Evolutionary conservation across 2,329 filamentous ascomycete species (phyloP).

Genomic region (Colletotrichum viniferum): DNA sequence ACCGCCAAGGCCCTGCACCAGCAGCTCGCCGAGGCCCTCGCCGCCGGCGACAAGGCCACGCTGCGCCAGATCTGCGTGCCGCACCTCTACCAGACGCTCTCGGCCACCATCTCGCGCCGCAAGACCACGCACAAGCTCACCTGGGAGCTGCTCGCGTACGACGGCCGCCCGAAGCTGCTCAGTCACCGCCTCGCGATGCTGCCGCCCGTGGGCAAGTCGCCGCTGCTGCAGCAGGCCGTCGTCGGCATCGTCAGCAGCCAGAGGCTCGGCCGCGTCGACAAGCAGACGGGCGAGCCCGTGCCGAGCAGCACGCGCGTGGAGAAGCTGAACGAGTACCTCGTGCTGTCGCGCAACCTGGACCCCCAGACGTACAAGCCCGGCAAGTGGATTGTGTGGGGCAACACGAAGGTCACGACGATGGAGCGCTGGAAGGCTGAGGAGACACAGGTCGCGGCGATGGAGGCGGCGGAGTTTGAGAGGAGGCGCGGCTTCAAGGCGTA

Average conservation of each 20-base stretch:
- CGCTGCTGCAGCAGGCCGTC: slow-evolving; percentile 61
- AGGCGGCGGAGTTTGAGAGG: slow-evolving; percentile 20
- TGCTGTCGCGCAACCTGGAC: slow-evolving; percentile 57
- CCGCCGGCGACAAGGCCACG: slow-evolving; percentile 56
- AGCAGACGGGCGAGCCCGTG: slow-evolving; percentile 30
- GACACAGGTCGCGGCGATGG: slow-evolving; percentile 35
- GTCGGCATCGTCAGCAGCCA: slow-evolving; percentile 64
- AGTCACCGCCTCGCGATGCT: slow-evolving; percentile 58
- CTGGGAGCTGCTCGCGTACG: slow-evolving; percentile 63
- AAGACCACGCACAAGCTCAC: slow-evolving; percentile 45
- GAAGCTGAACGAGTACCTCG: slow-evolving; percentile 67
- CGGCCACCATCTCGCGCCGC: slow-evolving; percentile 57
- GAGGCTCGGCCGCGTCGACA: slow-evolving; percentile 48
- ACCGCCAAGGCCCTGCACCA: slow-evolving; percentile 64
- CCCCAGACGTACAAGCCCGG: slow-evolving; percentile 49
- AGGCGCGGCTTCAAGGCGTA: background rate
- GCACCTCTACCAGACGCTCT: slow-evolving; percentile 56
- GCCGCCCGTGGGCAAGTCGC: slow-evolving; percentile 39
- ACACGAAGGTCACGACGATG: slow-evolving; percentile 57
- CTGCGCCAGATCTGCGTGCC: slow-evolving; percentile 59
- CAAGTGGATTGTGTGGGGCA: slow-evolving; percentile 71
- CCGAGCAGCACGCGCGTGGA: slow-evolving; percentile 54
- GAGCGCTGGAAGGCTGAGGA: slow-evolving; percentile 41
- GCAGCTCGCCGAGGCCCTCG: slow-evolving; percentile 66
- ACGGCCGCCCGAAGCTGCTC: slow-evolving; percentile 53